Evolutionary conservation across 2,329 filamentous ascomycete species (phyloP).

Genomic region (Fusarium sulawesiense): DNA sequence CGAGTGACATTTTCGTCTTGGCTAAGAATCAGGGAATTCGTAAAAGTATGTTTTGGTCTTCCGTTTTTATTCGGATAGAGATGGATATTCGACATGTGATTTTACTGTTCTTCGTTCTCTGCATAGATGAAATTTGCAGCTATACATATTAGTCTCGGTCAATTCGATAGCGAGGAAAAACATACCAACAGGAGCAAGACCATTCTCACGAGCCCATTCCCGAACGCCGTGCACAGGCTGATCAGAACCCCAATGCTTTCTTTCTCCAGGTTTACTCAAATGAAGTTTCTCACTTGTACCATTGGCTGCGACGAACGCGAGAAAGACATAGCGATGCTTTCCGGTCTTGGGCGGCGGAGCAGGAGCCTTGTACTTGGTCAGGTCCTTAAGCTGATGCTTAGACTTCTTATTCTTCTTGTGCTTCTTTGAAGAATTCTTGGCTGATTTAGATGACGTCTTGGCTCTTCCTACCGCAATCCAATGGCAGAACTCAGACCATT

Average conservation of each 20-base stretch:
- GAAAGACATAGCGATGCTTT: slow-evolving; percentile 41
- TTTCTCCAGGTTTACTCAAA: slow-evolving; percentile 22
- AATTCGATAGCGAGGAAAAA: background rate
- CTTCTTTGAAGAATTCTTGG: background rate
- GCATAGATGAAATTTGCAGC: slow-evolving; percentile 43
- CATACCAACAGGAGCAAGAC: slow-evolving; percentile 40
- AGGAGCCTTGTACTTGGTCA: slow-evolving; percentile 36
- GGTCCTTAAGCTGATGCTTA: slow-evolving; percentile 3
- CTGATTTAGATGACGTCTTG: background rate
- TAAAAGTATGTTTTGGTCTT: background rate
- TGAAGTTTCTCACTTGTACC: slow-evolving; percentile 32
- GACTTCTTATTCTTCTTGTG: background rate
- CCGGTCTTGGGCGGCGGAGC: slow-evolving; percentile 36
- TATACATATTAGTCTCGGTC: slow-evolving; percentile 3
- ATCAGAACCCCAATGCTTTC: slow-evolving; percentile 37
- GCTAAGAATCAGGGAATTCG: slow-evolving; percentile 4
- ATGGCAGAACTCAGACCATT: slow-evolving; percentile 43
- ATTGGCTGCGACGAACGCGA: slow-evolving; percentile 34
- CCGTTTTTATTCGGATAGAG: background rate
- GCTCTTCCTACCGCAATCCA: slow-evolving; percentile 29
- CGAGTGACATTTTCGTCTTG: background rate
- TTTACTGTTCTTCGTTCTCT: slow-evolving; percentile 34
- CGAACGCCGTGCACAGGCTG: slow-evolving; percentile 30
- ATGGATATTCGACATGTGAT: background rate
- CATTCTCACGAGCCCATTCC: slow-evolving; percentile 36